Evolutionary conservation across 768 basidiomycete genomes (phyloP), one percentile per base, ranked within the genome.

Genomic region (Favolaschia claudopus): DNA sequence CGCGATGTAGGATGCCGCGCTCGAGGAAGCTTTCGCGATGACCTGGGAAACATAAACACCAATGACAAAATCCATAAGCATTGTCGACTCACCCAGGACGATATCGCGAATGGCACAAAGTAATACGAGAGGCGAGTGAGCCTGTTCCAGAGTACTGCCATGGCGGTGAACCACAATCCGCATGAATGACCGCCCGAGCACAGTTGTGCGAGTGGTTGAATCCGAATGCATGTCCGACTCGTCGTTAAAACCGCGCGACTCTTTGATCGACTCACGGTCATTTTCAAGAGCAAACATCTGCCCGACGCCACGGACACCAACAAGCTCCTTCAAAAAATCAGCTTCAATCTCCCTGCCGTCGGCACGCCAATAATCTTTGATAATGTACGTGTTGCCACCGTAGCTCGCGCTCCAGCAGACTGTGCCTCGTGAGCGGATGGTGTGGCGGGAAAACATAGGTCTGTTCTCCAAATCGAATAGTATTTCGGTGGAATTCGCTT

Each of bases 351-450:
- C 24, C 7, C 56, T 51, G 3, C 25, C 45, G 1, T 34, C 62
- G 0, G 59, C 44, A 9, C 52, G 36, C 71, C 71, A 72, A 13
- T 47, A 54, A 28, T 72, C 69, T 63, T 72, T 70, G 52, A 69
- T 57, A 25, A 70, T 14, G 2, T 60, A 36, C 10, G 27, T 3
- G 17, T 52, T 32, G 7, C 37, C 32, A 7, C 15, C n/a, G 27
- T 63, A 57, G 6, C n/a, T n/a, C 7, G 62, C 64, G 2, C 14
- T 20, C 71, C 69, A 72, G 27, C 68, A 69, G 24, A 33, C 38
- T 3, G 69, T 70, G 1, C 68, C 71, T 10, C 68, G 62, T 9
- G 68, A 68, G 2, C 53, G 43, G 36, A 72, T 57, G 17, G 54
- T 45, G 5, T 51, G 45, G n/a, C 68, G 52, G n/a, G 33, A 38